Percentiles rank a stretch among this genome's conserved stretches.
Conservation (phyloP, 768 basidiomycete genomes). For the Rhodotorula diobovata region DNA sequence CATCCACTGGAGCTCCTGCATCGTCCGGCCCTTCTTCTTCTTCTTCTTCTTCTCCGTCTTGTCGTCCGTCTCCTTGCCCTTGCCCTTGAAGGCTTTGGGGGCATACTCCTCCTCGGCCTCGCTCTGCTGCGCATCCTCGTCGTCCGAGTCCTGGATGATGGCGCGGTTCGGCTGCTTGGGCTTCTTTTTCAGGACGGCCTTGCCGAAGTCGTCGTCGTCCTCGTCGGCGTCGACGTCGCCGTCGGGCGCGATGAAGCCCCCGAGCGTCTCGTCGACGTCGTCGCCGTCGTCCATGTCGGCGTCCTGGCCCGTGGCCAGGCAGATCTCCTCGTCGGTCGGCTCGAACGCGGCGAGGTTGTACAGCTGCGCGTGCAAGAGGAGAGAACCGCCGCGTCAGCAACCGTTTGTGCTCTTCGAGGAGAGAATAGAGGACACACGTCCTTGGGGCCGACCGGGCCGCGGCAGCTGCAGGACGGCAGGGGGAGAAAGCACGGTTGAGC, state of each 20-base stretch:
- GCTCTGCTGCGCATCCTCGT: conserved; percentile 15
- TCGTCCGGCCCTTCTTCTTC: conserved; percentile 20
- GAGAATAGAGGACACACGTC: conserved; percentile 19
- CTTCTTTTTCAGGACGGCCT: conserved; percentile 26
- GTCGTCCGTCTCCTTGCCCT: conserved; percentile 29
- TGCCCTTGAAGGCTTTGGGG: conserved; percentile 1
- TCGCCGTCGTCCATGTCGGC: conserved; percentile 26
- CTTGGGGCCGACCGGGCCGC: conserved; percentile 53
- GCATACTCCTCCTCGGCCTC: conserved; percentile 29
- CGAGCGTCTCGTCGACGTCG: conserved; percentile 25
- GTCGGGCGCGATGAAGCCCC: conserved; percentile 31
- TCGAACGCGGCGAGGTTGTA: conserved; percentile 62
- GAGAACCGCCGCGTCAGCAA: neutral
- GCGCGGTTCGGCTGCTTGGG: conserved; percentile 30
- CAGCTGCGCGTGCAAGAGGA: conserved; percentile 41
- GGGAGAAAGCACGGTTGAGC: no score
- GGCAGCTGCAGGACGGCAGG: conserved; percentile 60
- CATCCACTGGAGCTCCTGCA: conserved; percentile 4
- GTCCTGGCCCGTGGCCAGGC: conserved; percentile 27
- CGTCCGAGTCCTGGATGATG: conserved; percentile 33
- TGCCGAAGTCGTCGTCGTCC: conserved; percentile 48
- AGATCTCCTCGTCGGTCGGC: conserved; percentile 59
- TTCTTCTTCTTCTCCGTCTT: no score
- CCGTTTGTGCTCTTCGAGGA: neutral
- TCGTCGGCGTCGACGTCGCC: conserved; percentile 40